These are phyloP conservation scores for Coprinellus micaceus DNA, from an alignment of 768 basidiomycete genomes.

Conservation along the genomic window DNA sequence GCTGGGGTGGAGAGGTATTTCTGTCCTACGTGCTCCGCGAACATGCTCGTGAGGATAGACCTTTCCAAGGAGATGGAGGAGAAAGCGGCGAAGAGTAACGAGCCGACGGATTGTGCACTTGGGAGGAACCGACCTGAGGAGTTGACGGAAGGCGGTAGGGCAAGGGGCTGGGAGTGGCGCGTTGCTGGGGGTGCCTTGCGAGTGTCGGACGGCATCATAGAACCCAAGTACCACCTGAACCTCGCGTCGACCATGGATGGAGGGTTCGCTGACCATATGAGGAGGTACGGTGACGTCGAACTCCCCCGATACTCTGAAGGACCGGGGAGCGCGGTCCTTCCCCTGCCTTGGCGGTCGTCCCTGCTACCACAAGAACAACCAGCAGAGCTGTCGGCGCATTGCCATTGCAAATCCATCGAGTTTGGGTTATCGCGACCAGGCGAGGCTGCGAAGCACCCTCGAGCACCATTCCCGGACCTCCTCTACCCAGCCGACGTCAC, in stretches of 20 bases:
- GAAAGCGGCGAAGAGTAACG: neutral
- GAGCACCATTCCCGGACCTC: slow-evolving; percentile 21
- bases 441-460: slow-evolving; percentile 7
- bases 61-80: neutral
- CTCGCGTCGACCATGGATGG: slow-evolving; percentile 22
- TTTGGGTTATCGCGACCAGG: slow-evolving; percentile 25
- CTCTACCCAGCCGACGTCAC: slow-evolving; percentile 16
- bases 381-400: slow-evolving; percentile 19
- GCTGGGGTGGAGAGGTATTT: slow-evolving; percentile 16
- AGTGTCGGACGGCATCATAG: slow-evolving; percentile 19
- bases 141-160: slow-evolving; percentile 2
- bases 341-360: slow-evolving; percentile 13
- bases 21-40: slow-evolving; percentile 26
- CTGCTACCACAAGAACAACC: slow-evolving; percentile 8
- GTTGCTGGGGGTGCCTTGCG: slow-evolving; percentile 15
- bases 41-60: slow-evolving; percentile 17
- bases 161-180: neutral
- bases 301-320: slow-evolving; percentile 16
- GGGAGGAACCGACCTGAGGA: neutral
- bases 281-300: slow-evolving; percentile 9
- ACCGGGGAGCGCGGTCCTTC: slow-evolving; percentile 5
- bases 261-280: slow-evolving; percentile 19
- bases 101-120: neutral
- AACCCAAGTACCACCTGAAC: slow-evolving; percentile 19
- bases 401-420: slow-evolving; percentile 24